Evolutionary conservation across 2,329 filamentous ascomycete species (phyloP).

Genomic region (Venturia oleaginea): DNA sequence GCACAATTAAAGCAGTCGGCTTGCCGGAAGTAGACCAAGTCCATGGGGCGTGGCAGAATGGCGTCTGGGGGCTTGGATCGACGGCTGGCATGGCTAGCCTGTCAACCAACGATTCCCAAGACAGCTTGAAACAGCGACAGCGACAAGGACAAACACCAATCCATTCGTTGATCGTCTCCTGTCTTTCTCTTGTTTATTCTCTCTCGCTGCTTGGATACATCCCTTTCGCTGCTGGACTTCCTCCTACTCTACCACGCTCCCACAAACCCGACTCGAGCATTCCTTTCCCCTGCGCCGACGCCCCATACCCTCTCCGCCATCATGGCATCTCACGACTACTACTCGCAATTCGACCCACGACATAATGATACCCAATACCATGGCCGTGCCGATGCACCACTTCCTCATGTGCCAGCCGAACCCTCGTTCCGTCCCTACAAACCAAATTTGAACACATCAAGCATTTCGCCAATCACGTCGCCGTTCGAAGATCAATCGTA

Average conservation of each 20-base stretch:
- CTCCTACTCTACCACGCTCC: neutral
- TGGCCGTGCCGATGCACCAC: slow-evolving; percentile 33
- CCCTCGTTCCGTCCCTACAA: slow-evolving; percentile 23
- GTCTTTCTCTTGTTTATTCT: neutral
- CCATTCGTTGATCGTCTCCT: neutral
- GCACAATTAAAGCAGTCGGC: neutral
- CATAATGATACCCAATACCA: slow-evolving; percentile 29
- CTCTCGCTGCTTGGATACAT: neutral
- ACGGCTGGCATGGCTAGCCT: neutral
- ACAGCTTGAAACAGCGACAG: neutral
- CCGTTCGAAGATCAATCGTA: slow-evolving; percentile 62
- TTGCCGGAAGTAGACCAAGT: neutral
- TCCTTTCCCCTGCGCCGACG: neutral
- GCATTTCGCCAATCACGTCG: slow-evolving; percentile 28
- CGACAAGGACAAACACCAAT: neutral
- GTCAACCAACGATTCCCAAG: neutral
- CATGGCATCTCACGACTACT: slow-evolving; percentile 53
- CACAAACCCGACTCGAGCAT: neutral
- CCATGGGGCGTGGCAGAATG: neutral
- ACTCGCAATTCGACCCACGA: slow-evolving; percentile 38
- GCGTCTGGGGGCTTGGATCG: neutral
- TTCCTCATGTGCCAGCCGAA: slow-evolving; percentile 25
- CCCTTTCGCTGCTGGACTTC: neutral
- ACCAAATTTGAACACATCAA: slow-evolving; percentile 23
- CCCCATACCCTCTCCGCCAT: slow-evolving; percentile 12